Evolutionary conservation across 345 rosid species (phyloP), one percentile per base, ranked within the genome.

Genomic region (Streptanthus diversifolius): DNA sequence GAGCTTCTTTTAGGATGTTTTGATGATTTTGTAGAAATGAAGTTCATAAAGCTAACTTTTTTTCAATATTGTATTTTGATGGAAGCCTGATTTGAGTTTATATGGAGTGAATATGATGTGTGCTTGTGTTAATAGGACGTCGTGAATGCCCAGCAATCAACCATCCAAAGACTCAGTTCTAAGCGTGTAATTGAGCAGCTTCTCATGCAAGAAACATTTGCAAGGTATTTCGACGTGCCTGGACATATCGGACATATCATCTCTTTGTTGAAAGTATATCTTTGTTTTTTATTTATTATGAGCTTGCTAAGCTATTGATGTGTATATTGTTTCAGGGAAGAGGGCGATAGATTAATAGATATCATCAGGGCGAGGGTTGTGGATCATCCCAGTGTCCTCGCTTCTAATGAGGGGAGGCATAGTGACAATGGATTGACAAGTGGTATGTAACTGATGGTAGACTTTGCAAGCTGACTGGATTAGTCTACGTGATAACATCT

Each of bases 331-430:
- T 69, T 75, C 89, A 95, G 97, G 93, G 91, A 91, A 74, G 99
- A 95, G 79, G 83, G 82, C 32, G 83, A 86, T 62, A 86, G 82
- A 79, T 76, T 95, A 47, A 87, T 76, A 21, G 64, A 67, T 74
- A 82, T 95, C 70, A 83, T 95, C 71, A 90, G 84, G 71, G 82
- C 99, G 10, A 85, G 97, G 80, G 87, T 88, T 75, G 82, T 79
- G 49, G 84, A 73, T 72, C 55, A 81, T 70, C 83, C 79, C 25
- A 30, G 44, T 33, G 25, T 18, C 72, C 66, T 73, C 37, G 41
- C 72, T 70, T 41, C 77, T 54, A 75, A 59, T 64, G 77, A 60
- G 62, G 75, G 71, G 44, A 67, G 73, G 37, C 69, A 21, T 61
- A 39, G 57, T 79, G 61, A 45, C 55, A 47, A 58, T 61, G 76